These are phyloP conservation scores for Penicillium subrubescens DNA, from an alignment of 495 filamentous ascomycete genomes.

Conservation along the genomic window DNA sequence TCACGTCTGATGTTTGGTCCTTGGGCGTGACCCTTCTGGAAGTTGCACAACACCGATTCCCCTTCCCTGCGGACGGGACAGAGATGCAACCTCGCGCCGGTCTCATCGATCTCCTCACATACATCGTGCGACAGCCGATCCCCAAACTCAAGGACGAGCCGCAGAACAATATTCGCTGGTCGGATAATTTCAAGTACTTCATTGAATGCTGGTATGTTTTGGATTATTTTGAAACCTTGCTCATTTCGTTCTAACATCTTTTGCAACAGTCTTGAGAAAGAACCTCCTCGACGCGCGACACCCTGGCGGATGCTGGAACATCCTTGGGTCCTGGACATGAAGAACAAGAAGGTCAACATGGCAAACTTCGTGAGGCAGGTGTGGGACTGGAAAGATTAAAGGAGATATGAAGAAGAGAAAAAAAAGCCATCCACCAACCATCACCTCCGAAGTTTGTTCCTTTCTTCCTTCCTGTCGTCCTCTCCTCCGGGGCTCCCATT, in stretches of 20 bases:
- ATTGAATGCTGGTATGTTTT: slow-evolving; percentile 95
- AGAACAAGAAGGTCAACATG: slow-evolving; percentile 95
- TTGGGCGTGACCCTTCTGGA: slow-evolving; percentile 94
- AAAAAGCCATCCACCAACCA: slow-evolving; percentile 6
- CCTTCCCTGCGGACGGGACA: slow-evolving; percentile 94
- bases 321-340: slow-evolving; percentile 97
- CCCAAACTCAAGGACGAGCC: slow-evolving; percentile 96
- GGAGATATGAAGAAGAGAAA: background rate
- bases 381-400: slow-evolving; percentile 84
- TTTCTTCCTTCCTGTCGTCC: slow-evolving; percentile 18
- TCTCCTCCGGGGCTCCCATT: slow-evolving; percentile 18
- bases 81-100: slow-evolving; percentile 87
- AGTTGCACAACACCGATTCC: slow-evolving; percentile 96
- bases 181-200: slow-evolving; percentile 96
- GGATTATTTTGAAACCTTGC: background rate
- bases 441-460: background rate
- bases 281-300: slow-evolving; percentile 79
- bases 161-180: slow-evolving; percentile 79
- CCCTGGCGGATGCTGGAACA: slow-evolving; percentile 99
- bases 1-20: slow-evolving; percentile 98
- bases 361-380: slow-evolving; percentile 85
- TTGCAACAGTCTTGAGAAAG: slow-evolving; percentile 80
- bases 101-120: slow-evolving; percentile 91
- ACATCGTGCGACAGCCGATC: slow-evolving; percentile 94
- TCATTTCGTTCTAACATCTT: slow-evolving; percentile 4